A percentile compares a stretch with the other conserved stretches of the same genome.
Evolutionary conservation across 306 rosid genomes (phyloP).

Genomic region (Fragaria iinumae): DNA sequence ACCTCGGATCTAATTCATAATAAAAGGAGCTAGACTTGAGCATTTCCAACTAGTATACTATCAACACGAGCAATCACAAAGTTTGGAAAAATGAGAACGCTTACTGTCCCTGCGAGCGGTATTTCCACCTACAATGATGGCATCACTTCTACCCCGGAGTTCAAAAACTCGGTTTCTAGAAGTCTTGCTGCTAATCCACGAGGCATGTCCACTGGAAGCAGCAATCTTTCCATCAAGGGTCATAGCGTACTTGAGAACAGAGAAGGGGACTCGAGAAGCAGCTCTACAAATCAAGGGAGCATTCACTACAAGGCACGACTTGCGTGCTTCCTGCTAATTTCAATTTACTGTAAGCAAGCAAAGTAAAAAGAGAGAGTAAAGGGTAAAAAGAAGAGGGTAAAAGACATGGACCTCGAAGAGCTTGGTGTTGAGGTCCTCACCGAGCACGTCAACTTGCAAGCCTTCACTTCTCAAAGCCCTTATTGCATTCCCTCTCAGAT

Average conservation of each 20-base stretch:
- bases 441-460: slow-evolving; percentile 72
- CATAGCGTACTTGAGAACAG: slow-evolving; percentile 94
- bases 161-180: slow-evolving; percentile 76
- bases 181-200: slow-evolving; percentile 78
- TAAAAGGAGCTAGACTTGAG: background rate
- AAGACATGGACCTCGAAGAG: slow-evolving; percentile 45
- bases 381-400: too few relatives aligned
- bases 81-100: too few relatives aligned
- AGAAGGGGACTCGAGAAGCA: slow-evolving; percentile 76
- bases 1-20: slow-evolving; percentile 64
- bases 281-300: slow-evolving; percentile 92
- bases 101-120: slow-evolving; percentile 81
- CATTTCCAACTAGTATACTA: slow-evolving; percentile 5
- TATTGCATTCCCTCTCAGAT: slow-evolving; percentile 78
- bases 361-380: too few relatives aligned
- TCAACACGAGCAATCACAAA: slow-evolving; percentile 8
- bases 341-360: too few relatives aligned
- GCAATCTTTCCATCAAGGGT: slow-evolving; percentile 98
- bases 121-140: slow-evolving; percentile 86
- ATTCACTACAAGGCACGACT: slow-evolving; percentile 71
- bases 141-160: slow-evolving; percentile 91
- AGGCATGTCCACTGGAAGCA: slow-evolving; percentile 74
- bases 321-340: slow-evolving; percentile 57
- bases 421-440: slow-evolving; percentile 73
- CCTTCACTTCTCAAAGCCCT: slow-evolving; percentile 77